Conservation (phyloP, 164 flowering plant species). For the Magnolia sinica region DNA sequence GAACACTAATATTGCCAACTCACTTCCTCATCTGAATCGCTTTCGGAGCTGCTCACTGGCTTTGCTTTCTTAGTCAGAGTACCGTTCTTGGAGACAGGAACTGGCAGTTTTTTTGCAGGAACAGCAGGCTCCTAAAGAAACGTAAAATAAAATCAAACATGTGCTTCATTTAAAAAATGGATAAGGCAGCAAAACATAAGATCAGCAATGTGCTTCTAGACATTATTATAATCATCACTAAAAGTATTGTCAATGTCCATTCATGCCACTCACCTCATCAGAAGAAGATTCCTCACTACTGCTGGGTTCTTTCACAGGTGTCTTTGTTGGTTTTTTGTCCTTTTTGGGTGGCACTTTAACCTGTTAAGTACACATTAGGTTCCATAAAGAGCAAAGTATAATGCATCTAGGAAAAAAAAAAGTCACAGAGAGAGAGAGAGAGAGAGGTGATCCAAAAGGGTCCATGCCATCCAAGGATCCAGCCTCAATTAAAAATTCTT, state of each 20-base stretch:
- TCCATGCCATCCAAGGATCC: too few species aligned
- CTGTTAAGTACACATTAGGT: not conserved
- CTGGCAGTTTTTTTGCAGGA: conserved; percentile 13
- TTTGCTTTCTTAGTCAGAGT: conserved; percentile 20
- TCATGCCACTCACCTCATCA: conserved; percentile 27
- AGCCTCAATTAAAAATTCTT: too few species aligned
- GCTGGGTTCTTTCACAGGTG: conserved; percentile 16
- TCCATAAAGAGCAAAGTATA: not conserved
- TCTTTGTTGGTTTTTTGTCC: conserved; percentile 5
- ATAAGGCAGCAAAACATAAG: too few species aligned
- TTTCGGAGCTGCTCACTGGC: conserved; percentile 24
- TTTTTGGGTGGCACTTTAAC: conserved; percentile 17
- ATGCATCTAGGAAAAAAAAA: too few species aligned
- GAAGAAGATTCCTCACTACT: conserved; percentile 29
- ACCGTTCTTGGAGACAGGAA: conserved; percentile 23
- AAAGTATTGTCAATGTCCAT: not conserved
- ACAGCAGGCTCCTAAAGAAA: conserved; percentile 26
- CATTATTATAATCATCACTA: not conserved
- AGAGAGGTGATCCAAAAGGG: not conserved
- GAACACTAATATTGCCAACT: not conserved
- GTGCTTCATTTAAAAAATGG: not conserved
- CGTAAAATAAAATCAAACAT: too few species aligned
- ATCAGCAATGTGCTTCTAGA: not conserved
- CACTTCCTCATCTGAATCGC: conserved; percentile 26
- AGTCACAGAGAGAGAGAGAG: not conserved